Percentiles rank a stretch among this genome's conserved stretches.
phyloP scores from a whole-genome alignment of 176 grass and related monocot genomes.

The Sorghum bicolor region Sorghum_bicolor_NCBIv3 NC_012870.2:80410001-80410500 shows the following conservation, averaged over 20 bases:
- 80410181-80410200: too few relatives aligned
- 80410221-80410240: too few relatives aligned
- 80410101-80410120: too few relatives aligned
- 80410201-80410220: too few relatives aligned
- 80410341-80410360: background rate
- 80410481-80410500: constrained; percentile 31
- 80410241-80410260: background rate
- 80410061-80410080: too few relatives aligned
- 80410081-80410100: too few relatives aligned
- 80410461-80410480: constrained; percentile 27
- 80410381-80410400: constrained; percentile 5
- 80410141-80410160: too few relatives aligned
- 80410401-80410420: constrained; percentile 31
- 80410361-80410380: background rate
- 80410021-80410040: too few relatives aligned
- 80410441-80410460: constrained; percentile 29
- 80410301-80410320: constrained; percentile 38
- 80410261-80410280: constrained; percentile 31
- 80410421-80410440: constrained; percentile 23
- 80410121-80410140: too few relatives aligned
- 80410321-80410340: background rate
- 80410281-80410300: constrained; percentile 33
- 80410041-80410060: too few relatives aligned
- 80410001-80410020: too few relatives aligned
- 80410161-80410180: too few relatives aligned